These are phyloP conservation scores for Leccinum obscurum DNA, from an alignment of 768 basidiomycete genomes.

Conservation along the genomic window DNA sequence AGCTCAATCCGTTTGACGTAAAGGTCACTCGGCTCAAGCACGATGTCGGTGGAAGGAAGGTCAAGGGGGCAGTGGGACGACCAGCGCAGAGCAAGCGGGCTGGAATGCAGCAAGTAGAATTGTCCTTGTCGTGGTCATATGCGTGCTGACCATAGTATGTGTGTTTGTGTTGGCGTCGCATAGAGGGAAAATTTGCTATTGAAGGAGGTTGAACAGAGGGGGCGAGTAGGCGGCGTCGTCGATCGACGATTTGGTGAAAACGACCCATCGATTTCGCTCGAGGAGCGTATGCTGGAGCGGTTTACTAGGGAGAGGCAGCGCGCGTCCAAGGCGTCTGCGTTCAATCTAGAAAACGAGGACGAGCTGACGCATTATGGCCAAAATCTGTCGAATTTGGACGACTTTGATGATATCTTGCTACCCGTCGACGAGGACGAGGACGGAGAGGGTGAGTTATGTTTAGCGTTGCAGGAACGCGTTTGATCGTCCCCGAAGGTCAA, in stretches of 20 bases:
- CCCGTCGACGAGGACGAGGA: slow-evolving; percentile 56
- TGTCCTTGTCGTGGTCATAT: slow-evolving; percentile 20
- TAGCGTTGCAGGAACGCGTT: background rate
- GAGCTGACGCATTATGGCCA: slow-evolving; percentile 92
- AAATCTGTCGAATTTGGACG: slow-evolving; percentile 80
- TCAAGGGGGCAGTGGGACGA: slow-evolving; percentile 79
- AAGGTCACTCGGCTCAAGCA: slow-evolving; percentile 92
- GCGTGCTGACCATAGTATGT: slow-evolving; percentile 5
- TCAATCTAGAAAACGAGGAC: slow-evolving; percentile 91
- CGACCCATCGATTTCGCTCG: slow-evolving; percentile 86
- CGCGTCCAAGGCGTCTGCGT: slow-evolving; percentile 68
- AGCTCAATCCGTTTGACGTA: slow-evolving; percentile 91
- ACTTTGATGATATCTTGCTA: slow-evolving; percentile 70
- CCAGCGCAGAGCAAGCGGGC: slow-evolving; percentile 90
- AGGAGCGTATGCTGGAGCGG: slow-evolving; percentile 95
- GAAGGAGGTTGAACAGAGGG: slow-evolving; percentile 82
- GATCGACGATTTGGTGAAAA: slow-evolving; percentile 97
- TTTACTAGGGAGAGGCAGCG: slow-evolving; percentile 91
- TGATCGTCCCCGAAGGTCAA: slow-evolving; percentile 46
- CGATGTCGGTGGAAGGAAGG: slow-evolving; percentile 84
- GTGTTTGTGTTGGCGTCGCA: background rate
- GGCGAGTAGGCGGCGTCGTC: slow-evolving; percentile 82
- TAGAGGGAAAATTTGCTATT: slow-evolving; percentile 86
- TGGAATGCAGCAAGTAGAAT: slow-evolving; percentile 78
- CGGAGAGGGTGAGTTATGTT: slow-evolving; percentile 38